phyloP scores from a whole-genome alignment of 768 basidiomycete genomes.

The Tylopilus balloui region DNA sequence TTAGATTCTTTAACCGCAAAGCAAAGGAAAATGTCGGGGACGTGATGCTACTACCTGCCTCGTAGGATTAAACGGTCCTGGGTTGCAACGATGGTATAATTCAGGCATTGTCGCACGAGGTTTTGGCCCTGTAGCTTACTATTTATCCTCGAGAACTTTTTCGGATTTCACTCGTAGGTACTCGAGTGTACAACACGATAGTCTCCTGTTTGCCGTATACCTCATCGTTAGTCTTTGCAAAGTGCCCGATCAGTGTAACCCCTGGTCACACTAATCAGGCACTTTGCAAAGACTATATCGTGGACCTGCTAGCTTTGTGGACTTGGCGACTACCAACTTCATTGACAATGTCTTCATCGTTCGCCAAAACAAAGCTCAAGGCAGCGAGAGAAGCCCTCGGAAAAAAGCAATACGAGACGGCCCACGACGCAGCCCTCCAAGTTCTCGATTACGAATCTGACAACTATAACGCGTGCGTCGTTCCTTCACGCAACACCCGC shows the following conservation, averaged over 20 bases:
- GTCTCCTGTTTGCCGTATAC: no score
- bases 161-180: no score
- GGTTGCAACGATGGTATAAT: background rate
- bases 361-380: constrained; percentile 74
- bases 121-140: background rate
- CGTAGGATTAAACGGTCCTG: background rate
- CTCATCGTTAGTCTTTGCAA: no score
- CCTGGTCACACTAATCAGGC: no score
- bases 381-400: constrained; percentile 67
- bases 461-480: constrained; percentile 83
- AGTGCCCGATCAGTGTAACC: no score
- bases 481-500: background rate
- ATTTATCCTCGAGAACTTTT: background rate
- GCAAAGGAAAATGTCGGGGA: constrained; percentile 6
- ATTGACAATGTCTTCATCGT: constrained; percentile 30
- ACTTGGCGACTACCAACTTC: background rate
- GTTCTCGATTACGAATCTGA: constrained; percentile 72
- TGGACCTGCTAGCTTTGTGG: no score
- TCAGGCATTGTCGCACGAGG: background rate
- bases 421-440: constrained; percentile 60
- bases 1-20: constrained; percentile 16
- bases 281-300: no score
- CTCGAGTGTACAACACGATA: no score
- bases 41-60: background rate
- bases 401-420: constrained; percentile 69